Conservation (phyloP, 768 basidiomycete genomes). For the Macrolepiota albuminosa region DNA sequence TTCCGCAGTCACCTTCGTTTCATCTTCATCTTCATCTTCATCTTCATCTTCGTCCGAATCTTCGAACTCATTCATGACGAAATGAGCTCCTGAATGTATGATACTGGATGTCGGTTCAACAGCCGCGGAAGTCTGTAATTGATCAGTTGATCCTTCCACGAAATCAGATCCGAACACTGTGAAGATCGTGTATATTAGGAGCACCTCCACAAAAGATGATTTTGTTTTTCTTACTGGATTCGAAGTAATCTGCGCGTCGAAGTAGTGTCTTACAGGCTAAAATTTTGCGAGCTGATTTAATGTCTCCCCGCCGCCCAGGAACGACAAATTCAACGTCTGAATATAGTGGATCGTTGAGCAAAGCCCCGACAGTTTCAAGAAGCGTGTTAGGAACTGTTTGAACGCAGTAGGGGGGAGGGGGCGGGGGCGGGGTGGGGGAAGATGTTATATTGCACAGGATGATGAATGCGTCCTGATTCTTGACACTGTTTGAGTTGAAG, state of each 20-base stretch:
- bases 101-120: constrained; percentile 16
- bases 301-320: constrained; percentile 36
- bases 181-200: not conserved
- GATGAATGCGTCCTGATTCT: constrained; percentile 62
- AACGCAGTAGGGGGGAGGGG: constrained; percentile 39
- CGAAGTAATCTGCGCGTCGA: constrained; percentile 72
- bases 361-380: constrained; percentile 64
- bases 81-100: constrained; percentile 21
- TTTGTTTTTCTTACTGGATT: constrained; percentile 46
- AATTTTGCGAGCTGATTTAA: constrained; percentile 42
- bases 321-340: constrained; percentile 83
- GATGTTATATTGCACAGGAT: constrained; percentile 78
- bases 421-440: constrained; percentile 44
- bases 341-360: constrained; percentile 79
- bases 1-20: constrained; percentile 15
- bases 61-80: constrained; percentile 42
- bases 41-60: constrained; percentile 44
- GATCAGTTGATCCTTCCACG: constrained; percentile 44
- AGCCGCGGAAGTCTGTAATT: constrained; percentile 20
- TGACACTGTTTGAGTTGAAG: constrained; percentile 49
- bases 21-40: constrained; percentile 30
- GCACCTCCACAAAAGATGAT: not conserved
- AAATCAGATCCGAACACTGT: constrained; percentile 75
- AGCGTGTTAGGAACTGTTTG: constrained; percentile 63
- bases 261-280: constrained; percentile 69